Base-by-base conservation (phyloP, 192 early-diverging fungal genomes). In the Gryganskiella cystojenkinii region DNA sequence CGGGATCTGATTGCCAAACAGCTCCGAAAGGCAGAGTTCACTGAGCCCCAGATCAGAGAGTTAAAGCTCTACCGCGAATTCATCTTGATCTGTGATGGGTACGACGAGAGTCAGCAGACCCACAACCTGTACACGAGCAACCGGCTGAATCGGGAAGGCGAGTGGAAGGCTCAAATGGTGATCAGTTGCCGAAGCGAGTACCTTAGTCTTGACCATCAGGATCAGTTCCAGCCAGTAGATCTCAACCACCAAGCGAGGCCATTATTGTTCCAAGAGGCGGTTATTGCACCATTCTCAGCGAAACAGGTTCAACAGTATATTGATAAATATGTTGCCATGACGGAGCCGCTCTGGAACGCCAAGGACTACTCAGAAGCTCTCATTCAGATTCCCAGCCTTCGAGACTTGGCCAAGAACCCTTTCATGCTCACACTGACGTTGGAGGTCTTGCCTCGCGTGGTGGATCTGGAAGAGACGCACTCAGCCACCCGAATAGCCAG, bases 151-250 rank as follows among this genome's bases (percentile, higher is more conserved):
- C 35, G 42, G 13, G n/a, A 3, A n/a, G 66, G 66, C 27, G 46
- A 60, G 31, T 68, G 66, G 66, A 28, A 52, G 24, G 66, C 37
- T 3, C 56, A 68, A 17, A 68, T 68, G 56, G 47, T 68, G 25
- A 44, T 68, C 56, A 68, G 66, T 47, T 68, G 66, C 56, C 55
- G 66, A 25, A 59, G 46, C 45, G 66, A 68, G 28, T 68, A 68
- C 66, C 44, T 68, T 59, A 47, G 66, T 27, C 24, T 43, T 22
- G 66, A 68, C 31, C 60, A 68, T 52, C 56, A 37, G 4, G 46
- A 68, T 68, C 56, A 20, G 8, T 68, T 68, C 66, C 66, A 59
- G 56, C 66, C 66, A 37, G 28, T 33, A 22, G 4, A 47, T 25
- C 15, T 33, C 49, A n/a, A 27, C 17, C 15, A 17, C 30, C n/a